These are phyloP conservation scores for Cyclanthera cordifolia DNA, from an alignment of 306 rosid species.

Conservation along the genomic window DNA sequence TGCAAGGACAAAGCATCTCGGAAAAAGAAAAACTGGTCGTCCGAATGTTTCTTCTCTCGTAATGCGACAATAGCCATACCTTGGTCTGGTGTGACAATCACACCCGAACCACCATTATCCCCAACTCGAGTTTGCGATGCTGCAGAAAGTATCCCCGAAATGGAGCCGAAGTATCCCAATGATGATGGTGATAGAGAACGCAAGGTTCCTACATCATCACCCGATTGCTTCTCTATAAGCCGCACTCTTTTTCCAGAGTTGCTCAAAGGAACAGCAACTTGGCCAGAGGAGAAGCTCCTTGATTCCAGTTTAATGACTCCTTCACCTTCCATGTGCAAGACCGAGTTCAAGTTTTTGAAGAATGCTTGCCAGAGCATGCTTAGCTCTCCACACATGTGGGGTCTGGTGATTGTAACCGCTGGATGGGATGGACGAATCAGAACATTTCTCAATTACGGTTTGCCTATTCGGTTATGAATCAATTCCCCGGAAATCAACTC, in stretches of 20 bases:
- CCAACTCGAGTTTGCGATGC: slow-evolving; percentile 21
- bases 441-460: slow-evolving; percentile 62
- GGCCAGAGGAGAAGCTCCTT: slow-evolving; percentile 68
- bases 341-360: slow-evolving; percentile 63
- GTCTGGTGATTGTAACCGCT: slow-evolving; percentile 64
- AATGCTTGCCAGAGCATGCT: slow-evolving; percentile 57
- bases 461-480: slow-evolving; percentile 41
- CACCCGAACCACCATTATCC: slow-evolving; percentile 24
- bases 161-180: not conserved
- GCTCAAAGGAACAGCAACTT: slow-evolving; percentile 60
- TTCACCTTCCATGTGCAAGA: slow-evolving; percentile 44
- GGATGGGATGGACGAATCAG: slow-evolving; percentile 67
- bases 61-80: slow-evolving; percentile 62
- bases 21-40: slow-evolving; percentile 42
- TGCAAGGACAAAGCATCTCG: slow-evolving; percentile 42
- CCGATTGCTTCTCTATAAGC: slow-evolving; percentile 60
- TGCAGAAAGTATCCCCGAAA: not conserved
- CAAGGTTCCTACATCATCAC: slow-evolving; percentile 32
- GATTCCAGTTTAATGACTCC: slow-evolving; percentile 18
- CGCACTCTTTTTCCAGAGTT: slow-evolving; percentile 50
- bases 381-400: slow-evolving; percentile 59
- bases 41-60: slow-evolving; percentile 52
- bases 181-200: slow-evolving; percentile 4
- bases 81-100: slow-evolving; percentile 54
- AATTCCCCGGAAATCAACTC: not conserved